These are phyloP conservation scores for Botrytis paeoniae DNA, from an alignment of 2,329 filamentous ascomycete species.

Conservation along the genomic window DNA sequence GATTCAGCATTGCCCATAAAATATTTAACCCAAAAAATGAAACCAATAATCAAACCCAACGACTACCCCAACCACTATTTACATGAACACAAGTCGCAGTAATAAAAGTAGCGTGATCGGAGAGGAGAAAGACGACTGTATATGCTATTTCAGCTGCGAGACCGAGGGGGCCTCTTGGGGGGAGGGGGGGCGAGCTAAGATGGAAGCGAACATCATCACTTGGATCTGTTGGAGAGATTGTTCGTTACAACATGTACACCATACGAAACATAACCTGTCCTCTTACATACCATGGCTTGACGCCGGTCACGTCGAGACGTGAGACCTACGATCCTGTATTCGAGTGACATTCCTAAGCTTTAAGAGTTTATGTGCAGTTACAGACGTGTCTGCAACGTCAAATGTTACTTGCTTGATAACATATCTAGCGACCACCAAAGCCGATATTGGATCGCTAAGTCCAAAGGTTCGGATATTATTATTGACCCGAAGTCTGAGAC, in stretches of 20 bases:
- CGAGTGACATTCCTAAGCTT: background rate
- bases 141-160: constrained; percentile 27
- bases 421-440: background rate
- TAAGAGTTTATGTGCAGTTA: too few relatives aligned
- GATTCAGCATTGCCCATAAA: background rate
- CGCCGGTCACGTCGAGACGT: too few relatives aligned
- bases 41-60: background rate
- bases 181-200: background rate
- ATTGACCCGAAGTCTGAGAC: background rate
- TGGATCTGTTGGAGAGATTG: background rate
- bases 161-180: constrained; percentile 19
- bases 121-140: constrained; percentile 28
- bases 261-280: background rate
- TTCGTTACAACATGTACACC: background rate
- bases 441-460: background rate
- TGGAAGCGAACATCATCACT: background rate
- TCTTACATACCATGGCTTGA: background rate
- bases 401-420: background rate
- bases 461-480: background rate
- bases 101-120: constrained; percentile 30
- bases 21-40: background rate
- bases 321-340: background rate
- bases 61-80: constrained; percentile 28
- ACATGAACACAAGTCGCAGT: constrained; percentile 25
- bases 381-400: too few relatives aligned